Evolutionary conservation across 164 flowering plant genomes (phyloP).

Genomic region (Chimonanthus praecox): DNA sequence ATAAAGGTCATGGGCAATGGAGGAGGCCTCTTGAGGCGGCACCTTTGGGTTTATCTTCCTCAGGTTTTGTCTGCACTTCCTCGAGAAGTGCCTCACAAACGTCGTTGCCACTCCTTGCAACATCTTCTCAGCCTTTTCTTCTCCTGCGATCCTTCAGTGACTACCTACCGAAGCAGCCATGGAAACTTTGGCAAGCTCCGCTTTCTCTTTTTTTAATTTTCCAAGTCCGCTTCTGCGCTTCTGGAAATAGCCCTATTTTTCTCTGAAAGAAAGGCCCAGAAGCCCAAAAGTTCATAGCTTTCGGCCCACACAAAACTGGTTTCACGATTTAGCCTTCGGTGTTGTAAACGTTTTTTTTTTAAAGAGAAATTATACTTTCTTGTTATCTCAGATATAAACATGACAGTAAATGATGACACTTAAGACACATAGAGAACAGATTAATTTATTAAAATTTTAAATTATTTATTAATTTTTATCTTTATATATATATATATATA

Average conservation of each 20-base stretch:
- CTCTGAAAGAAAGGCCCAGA: background rate
- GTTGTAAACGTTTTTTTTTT: too few species aligned
- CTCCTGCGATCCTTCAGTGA: background rate
- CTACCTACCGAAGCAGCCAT: background rate
- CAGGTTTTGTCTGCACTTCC: constrained; percentile 45
- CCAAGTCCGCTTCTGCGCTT: background rate
- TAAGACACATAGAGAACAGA: too few species aligned
- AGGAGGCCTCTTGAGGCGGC: constrained; percentile 54
- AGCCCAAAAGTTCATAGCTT: background rate
- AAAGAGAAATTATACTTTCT: too few species aligned
- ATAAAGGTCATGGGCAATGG: constrained; percentile 51
- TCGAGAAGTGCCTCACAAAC: constrained; percentile 46
- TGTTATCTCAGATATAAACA: too few species aligned
- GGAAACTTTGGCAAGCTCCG: background rate
- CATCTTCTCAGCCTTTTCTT: background rate
- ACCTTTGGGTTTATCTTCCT: constrained; percentile 79
- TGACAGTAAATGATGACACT: too few species aligned
- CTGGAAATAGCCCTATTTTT: background rate
- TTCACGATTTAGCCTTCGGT: too few species aligned
- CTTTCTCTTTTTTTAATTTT: too few species aligned
- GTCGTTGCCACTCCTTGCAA: background rate
- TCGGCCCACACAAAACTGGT: too few species aligned
- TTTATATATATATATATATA: too few species aligned
- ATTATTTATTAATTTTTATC: too few species aligned
- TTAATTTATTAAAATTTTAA: too few species aligned